phyloP scores from a whole-genome alignment of 331 rosid species.

The Rhamnella rubrinervis region DNA sequence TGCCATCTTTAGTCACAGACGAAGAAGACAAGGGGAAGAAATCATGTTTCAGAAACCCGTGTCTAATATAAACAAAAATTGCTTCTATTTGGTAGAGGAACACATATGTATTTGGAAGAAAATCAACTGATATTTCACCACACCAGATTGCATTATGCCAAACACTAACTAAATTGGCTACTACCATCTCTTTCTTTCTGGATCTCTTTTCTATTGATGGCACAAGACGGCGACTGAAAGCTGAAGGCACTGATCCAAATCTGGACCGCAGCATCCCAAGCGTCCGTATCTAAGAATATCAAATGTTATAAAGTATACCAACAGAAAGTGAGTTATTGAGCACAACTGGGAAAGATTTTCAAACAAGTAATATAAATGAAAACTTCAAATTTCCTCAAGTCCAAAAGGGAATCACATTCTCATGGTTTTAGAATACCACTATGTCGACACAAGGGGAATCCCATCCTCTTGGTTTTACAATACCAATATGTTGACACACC shows the following conservation, averaged over 20 bases:
- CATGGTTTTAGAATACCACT: conserved; percentile 15
- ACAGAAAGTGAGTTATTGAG: conserved; percentile 21
- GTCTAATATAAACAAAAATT: not conserved
- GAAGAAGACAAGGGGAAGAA: not conserved
- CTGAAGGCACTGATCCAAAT: conserved; percentile 75
- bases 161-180: conserved; percentile 3
- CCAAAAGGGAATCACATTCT: conserved; percentile 2
- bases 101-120: conserved; percentile 7
- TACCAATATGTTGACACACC: not conserved
- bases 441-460: conserved; percentile 2
- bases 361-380: not conserved
- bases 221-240: conserved; percentile 68
- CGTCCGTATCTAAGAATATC: conserved; percentile 75
- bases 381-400: not conserved
- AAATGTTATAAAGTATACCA: conserved; percentile 28
- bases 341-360: conserved; percentile 11
- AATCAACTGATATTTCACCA: conserved; percentile 1
- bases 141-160: not conserved
- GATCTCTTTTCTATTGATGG: conserved; percentile 40
- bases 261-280: conserved; percentile 98
- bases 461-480: conserved; percentile 12
- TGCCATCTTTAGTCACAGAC: conserved; percentile 26
- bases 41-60: not conserved
- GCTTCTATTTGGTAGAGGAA: conserved; percentile 8
- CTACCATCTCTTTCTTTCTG: conserved; percentile 33